Evolutionary conservation across 495 filamentous ascomycete species (phyloP).

Genomic region (Halenospora varia): DNA sequence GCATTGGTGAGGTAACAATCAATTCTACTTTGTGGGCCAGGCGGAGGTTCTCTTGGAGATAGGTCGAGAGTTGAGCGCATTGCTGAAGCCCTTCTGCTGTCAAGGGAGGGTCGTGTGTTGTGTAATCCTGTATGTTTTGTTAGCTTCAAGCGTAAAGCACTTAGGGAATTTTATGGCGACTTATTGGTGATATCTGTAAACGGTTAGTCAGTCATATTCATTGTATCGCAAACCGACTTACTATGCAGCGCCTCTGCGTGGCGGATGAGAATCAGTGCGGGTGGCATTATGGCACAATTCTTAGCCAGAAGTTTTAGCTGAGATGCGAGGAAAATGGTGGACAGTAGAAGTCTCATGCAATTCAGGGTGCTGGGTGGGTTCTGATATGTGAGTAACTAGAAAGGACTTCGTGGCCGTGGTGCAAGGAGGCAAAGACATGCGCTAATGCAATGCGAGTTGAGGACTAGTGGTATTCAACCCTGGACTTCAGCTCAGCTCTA

Average conservation of each 20-base stretch:
- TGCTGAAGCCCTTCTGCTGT: slow-evolving; percentile 46
- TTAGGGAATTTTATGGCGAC: not conserved
- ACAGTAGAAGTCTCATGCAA: not conserved
- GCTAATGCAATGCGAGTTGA: too few species aligned
- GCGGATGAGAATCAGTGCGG: slow-evolving; percentile 50
- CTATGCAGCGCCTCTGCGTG: slow-evolving; percentile 55
- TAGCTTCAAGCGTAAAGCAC: not conserved
- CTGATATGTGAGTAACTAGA: too few species aligned
- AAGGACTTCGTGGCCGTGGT: too few species aligned
- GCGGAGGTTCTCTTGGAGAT: slow-evolving; percentile 37
- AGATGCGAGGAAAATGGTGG: not conserved
- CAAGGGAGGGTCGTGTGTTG: slow-evolving; percentile 47
- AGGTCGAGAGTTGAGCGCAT: slow-evolving; percentile 39
- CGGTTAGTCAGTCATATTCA: not conserved
- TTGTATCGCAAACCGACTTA: slow-evolving; percentile 11
- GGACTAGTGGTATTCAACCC: too few species aligned
- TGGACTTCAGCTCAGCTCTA: too few species aligned
- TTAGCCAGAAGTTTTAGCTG: not conserved
- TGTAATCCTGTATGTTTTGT: slow-evolving; percentile 39
- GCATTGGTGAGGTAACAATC: slow-evolving; percentile 52
- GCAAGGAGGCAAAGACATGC: too few species aligned
- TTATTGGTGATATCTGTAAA: slow-evolving; percentile 16
- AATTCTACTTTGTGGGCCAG: slow-evolving; percentile 45
- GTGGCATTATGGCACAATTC: slow-evolving; percentile 40
- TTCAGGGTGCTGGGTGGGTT: too few species aligned